Evolutionary conservation across 331 rosid species (phyloP), one percentile per base, ranked within the genome.

Genomic region (Dryas integrifolia): DNA sequence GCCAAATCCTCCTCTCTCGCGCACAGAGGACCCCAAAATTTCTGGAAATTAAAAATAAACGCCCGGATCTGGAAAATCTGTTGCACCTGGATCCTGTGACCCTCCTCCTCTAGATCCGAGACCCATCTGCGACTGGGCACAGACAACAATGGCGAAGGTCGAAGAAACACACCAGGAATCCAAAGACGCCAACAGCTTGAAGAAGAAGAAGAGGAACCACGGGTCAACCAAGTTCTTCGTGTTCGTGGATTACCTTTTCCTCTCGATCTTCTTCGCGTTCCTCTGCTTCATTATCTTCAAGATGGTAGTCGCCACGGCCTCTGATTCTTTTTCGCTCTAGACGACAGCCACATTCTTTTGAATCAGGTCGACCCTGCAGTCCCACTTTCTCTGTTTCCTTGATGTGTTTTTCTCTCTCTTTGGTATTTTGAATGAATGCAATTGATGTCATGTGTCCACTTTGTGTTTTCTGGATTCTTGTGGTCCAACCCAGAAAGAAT

Each of bases 201-300:
- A 58, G 67, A 55, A 51, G 62, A 67, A 47, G 66, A 84, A 81
- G 51, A 80, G 86, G 81, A 90, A 84, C 62, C 93, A 90, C 10
- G 92, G 93, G 3, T 90, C 93, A 0, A 75, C 85, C 51, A 39
- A 60, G 47, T 79, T 92, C 82, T 92, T 92, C 58, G 89, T 90
- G 50, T 77, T 90, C 49, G 79, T 84, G 2, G 88, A 86, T 74
- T 84, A 86, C 73, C 83, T 86, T 39, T 86, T 84, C 73, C 80
- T 92, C 48, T 72, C 81, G 2, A 56, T 87, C 49, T 90, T 88
- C 72, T 58, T 92, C 10, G 88, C 52, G 15, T 80, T 92, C 79
- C 87, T 87, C 57, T 72, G 60, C 78, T 87, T 80, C 89, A 82
- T 92, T 79, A 58, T 88, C 71, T 77, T 77, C 84, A 83, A 86